Evolutionary conservation across 2,329 filamentous ascomycete species (phyloP), one percentile per base, ranked within the genome.

Genomic region (Raffaelea deltoideospora): DNA sequence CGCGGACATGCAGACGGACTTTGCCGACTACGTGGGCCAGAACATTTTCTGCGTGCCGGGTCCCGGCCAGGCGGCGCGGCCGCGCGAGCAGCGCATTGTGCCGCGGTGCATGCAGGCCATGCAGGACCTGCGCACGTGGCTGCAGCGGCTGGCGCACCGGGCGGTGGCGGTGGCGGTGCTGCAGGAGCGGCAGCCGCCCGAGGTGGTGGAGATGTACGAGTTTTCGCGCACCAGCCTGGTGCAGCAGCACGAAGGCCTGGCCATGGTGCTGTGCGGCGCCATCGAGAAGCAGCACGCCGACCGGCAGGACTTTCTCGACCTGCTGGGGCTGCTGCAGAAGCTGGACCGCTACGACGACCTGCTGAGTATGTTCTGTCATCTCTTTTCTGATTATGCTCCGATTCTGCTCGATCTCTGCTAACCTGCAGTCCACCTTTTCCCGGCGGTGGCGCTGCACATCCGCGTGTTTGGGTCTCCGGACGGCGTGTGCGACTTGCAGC

Each of bases 191-290:
- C 53, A 50, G 37, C 53, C 60, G 31, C 65, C 68, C 10, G 81
- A 87, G 45, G 67, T 79, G 39, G 66, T 79, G 45, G 83, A 93
- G 51, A 79, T 79, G 4, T 70, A 93, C 43, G 78, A 87, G 47
- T 82, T 83, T 49, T 83, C 93, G 48, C 75, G 79, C 31, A 63
- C 73, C 45, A 92, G 84, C 50, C 67, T 98, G 35, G 74, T 79
- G 18, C 78, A 84, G 50, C 88, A 98, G 55, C 92, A 98, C 52
- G 88, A 98, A 53, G 74, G 81, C 14, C 63, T 99, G 14, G 78
- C 79, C 11, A 70, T 85, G n/a, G 80, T 94, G 37, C 61, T 92
- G 35, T 77, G 76, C 42, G 76, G 81, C 42, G 71, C 90, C 37
- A 72, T 94, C 42, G 84, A 87, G 48, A 79, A 75, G 45, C 73